phyloP scores from a whole-genome alignment of 306 rosid species.

The Quercus gilva region DNA sequence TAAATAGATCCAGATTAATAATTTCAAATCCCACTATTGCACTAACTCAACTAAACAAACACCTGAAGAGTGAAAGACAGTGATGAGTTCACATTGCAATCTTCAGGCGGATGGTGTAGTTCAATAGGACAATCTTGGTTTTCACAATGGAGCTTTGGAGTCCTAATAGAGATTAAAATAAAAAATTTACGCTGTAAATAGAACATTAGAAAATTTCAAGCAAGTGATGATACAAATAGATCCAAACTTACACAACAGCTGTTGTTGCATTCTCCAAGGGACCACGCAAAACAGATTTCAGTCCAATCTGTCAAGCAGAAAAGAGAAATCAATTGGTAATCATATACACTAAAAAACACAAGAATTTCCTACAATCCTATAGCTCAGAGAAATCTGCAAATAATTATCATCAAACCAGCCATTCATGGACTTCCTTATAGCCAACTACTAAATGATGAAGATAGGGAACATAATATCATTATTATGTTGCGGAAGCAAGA shows the following conservation, averaged over 20 bases:
- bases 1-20: slow-evolving; percentile 12
- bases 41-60: slow-evolving; percentile 17
- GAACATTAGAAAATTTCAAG: slow-evolving; percentile 16
- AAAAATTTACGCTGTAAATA: slow-evolving; percentile 21
- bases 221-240: slow-evolving; percentile 19
- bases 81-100: slow-evolving; percentile 96
- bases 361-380: not conserved
- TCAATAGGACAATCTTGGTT: slow-evolving; percentile 72
- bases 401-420: not conserved
- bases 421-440: not conserved
- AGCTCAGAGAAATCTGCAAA: not conserved
- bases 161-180: slow-evolving; percentile 45
- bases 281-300: slow-evolving; percentile 91
- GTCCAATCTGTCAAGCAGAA: slow-evolving; percentile 71
- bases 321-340: slow-evolving; percentile 15
- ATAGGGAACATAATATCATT: too few relatives aligned
- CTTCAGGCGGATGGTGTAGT: slow-evolving; percentile 91
- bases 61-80: slow-evolving; percentile 97
- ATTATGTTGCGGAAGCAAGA: too few relatives aligned
- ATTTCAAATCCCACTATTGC: slow-evolving; percentile 14
- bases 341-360: not conserved
- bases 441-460: not conserved
- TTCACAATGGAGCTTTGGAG: slow-evolving; percentile 83
- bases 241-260: slow-evolving; percentile 67
- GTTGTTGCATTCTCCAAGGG: slow-evolving; percentile 85